Evolutionary conservation across 78 protist genomes (phyloP).

Genomic region (Speleostelium caveatum): DNA sequence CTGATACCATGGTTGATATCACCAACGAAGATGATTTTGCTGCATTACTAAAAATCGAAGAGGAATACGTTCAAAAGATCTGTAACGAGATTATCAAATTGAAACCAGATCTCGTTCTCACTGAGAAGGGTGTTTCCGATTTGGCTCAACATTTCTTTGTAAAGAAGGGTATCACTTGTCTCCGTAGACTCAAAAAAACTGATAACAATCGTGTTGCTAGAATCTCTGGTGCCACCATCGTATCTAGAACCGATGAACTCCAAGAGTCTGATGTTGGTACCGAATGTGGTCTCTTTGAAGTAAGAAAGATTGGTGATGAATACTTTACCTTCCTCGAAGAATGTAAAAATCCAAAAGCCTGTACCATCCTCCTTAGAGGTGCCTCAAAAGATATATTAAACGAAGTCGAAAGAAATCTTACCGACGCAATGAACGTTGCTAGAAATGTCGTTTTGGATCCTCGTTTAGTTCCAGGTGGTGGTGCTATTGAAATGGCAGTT

Average conservation of each 20-base stretch:
- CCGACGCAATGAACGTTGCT: slow-evolving; percentile 99
- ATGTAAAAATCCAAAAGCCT: slow-evolving; percentile 98
- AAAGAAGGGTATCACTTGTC: slow-evolving; percentile 95
- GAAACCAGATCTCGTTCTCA: slow-evolving; percentile 99
- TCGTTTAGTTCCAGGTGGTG: slow-evolving; percentile 99
- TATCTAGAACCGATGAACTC: slow-evolving; percentile 94
- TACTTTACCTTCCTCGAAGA: slow-evolving; percentile 98
- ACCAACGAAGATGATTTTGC: slow-evolving; percentile 92
- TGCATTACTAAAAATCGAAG: slow-evolving; percentile 93
- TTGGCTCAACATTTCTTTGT: slow-evolving; percentile 96
- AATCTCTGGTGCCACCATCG: slow-evolving; percentile 99
- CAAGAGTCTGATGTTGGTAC: slow-evolving; percentile 98
- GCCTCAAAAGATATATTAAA: slow-evolving; percentile 98
- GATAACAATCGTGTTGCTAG: slow-evolving; percentile 99
- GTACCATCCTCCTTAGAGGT: slow-evolving; percentile 99
- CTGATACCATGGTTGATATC: slow-evolving; percentile 95
- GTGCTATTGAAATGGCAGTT: slow-evolving; percentile 98
- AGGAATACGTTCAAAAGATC: slow-evolving; percentile 91
- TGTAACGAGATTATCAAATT: slow-evolving; percentile 92
- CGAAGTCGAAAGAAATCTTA: slow-evolving; percentile 96
- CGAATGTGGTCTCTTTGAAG: slow-evolving; percentile 94
- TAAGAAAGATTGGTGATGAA: slow-evolving; percentile 99
- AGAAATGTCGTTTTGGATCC: slow-evolving; percentile 97
- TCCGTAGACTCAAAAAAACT: slow-evolving; percentile 98
- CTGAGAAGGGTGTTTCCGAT: slow-evolving; percentile 99